Conservation (phyloP, 768 basidiomycete genomes). For the Amanita polypyramis region DNA sequence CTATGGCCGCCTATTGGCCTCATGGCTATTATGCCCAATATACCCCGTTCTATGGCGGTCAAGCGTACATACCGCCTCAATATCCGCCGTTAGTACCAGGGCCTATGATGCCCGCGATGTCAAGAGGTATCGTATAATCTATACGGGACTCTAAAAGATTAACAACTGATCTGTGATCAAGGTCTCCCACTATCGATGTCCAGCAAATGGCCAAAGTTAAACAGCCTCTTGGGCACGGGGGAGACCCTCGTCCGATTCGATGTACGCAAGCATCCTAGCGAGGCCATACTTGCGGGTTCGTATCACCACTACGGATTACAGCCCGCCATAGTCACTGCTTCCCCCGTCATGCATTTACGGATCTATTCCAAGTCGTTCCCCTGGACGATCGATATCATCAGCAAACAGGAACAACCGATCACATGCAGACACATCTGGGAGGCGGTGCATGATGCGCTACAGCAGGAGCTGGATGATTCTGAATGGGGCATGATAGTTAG, state of each 20-base stretch:
- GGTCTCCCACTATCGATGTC: background rate
- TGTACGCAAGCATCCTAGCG: conserved; percentile 29
- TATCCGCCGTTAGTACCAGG: background rate
- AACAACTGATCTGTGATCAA: background rate
- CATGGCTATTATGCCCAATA: background rate
- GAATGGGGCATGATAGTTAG: conserved; percentile 51
- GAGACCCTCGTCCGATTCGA: conserved; percentile 41
- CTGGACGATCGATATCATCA: conserved; percentile 50
- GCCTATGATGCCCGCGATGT: background rate
- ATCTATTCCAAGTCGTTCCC: conserved; percentile 55
- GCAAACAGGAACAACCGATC: conserved; percentile 21
- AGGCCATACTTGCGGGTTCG: conserved; percentile 30
- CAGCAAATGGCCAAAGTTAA: conserved; percentile 27
- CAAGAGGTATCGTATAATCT: background rate
- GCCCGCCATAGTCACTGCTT: conserved; percentile 26
- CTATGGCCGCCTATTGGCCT: conserved; percentile 1
- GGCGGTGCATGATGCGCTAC: conserved; percentile 36
- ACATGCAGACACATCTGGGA: conserved; percentile 50
- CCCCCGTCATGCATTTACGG: conserved; percentile 28
- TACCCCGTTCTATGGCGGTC: background rate
- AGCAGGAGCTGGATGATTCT: conserved; percentile 47
- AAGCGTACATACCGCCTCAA: background rate
- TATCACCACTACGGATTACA: conserved; percentile 27
- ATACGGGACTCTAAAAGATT: background rate
- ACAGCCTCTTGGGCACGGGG: conserved; percentile 44